phyloP scores from a whole-genome alignment of 1,284 basidiomycete genomes.

The Rugosomyces carneus region DNA sequence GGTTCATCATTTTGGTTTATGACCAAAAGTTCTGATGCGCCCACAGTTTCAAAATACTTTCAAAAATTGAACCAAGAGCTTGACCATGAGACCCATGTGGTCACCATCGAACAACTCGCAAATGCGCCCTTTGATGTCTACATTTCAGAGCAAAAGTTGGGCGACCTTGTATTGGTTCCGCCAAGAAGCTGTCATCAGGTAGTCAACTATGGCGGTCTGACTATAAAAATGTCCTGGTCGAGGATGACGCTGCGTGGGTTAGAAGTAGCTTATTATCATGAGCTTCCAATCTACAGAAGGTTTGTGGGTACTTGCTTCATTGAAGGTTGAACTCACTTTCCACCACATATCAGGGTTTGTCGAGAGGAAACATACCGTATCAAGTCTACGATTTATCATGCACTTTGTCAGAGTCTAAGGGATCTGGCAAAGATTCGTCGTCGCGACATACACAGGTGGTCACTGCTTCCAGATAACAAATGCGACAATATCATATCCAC shows the following conservation, averaged over 20 bases:
- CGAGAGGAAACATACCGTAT: slow-evolving; percentile 69
- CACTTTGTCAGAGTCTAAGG: slow-evolving; percentile 36
- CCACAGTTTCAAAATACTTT: slow-evolving; percentile 51
- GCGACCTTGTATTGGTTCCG: slow-evolving; percentile 75
- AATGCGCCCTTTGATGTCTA: slow-evolving; percentile 62
- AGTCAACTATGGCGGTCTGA: slow-evolving; percentile 68
- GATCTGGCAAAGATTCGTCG: slow-evolving; percentile 19
- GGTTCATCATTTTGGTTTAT: slow-evolving; percentile 80
- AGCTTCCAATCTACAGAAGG: slow-evolving; percentile 73
- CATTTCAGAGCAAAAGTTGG: slow-evolving; percentile 60
- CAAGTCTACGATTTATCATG: slow-evolving; percentile 55
- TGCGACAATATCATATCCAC: slow-evolving; percentile 18
- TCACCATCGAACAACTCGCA: slow-evolving; percentile 56
- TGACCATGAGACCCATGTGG: slow-evolving; percentile 63
- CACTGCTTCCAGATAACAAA: slow-evolving; percentile 8
- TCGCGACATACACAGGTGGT: slow-evolving; percentile 7
- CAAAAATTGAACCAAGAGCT: slow-evolving; percentile 53
- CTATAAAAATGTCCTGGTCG: slow-evolving; percentile 77
- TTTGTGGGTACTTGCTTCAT: slow-evolving; percentile 21
- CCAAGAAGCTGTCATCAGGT: slow-evolving; percentile 75
- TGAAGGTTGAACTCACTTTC: background rate
- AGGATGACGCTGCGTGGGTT: slow-evolving; percentile 65
- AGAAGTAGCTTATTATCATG: slow-evolving; percentile 52
- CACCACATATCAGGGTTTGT: slow-evolving; percentile 48
- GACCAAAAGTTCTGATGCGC: slow-evolving; percentile 53